These are phyloP conservation scores for Secale cereale DNA, from an alignment of 176 grass and related monocot species.

Conservation along the genomic window DNA sequence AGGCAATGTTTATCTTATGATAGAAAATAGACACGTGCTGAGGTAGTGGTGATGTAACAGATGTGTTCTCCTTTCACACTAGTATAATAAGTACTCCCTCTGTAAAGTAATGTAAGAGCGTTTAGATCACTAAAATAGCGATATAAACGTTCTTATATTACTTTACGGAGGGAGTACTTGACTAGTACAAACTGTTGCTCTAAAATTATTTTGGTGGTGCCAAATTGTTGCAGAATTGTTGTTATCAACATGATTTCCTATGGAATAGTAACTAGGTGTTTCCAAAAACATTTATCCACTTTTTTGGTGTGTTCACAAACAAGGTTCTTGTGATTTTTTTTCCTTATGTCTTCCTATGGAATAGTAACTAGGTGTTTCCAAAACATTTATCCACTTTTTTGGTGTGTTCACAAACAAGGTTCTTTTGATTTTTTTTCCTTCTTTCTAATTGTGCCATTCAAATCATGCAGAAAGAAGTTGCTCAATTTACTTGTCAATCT, in stretches of 20 bases:
- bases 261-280: not conserved
- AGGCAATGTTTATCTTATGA: not conserved
- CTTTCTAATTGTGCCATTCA: slow-evolving; percentile 12
- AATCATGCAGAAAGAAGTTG: slow-evolving; percentile 93
- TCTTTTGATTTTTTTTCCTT: not conserved
- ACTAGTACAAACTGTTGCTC: not conserved
- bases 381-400: not conserved
- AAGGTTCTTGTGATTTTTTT: not conserved
- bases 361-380: not conserved
- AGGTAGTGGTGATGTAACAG: not conserved
- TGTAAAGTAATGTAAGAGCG: no score
- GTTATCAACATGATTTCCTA: not conserved
- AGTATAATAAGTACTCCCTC: not conserved
- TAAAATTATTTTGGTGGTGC: not conserved
- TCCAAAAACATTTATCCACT: not conserved
- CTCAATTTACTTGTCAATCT: slow-evolving; percentile 88
- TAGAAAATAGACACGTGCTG: not conserved
- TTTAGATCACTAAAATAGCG: no score
- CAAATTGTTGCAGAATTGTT: not conserved
- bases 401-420: not conserved
- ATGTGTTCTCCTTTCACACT: not conserved
- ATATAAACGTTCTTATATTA: no score
- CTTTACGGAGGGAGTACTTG: no score
- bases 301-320: not conserved
- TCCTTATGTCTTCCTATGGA: not conserved